phyloP scores from a whole-genome alignment of 1,139 yeast species.

The Protomyces lactucae-debilis region DNA sequence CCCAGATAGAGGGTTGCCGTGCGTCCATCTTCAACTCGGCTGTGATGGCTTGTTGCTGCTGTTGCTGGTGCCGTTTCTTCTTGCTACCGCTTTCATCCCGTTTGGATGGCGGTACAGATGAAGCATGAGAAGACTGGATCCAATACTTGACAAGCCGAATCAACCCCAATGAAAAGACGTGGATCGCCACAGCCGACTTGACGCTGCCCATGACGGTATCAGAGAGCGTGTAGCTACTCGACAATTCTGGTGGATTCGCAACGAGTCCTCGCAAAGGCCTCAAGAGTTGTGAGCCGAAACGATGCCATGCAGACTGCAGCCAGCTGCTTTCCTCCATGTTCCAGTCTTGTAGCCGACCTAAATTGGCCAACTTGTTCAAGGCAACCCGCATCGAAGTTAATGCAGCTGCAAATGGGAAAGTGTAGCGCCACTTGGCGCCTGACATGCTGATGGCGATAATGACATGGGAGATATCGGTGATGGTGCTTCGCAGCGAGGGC shows the following conservation, averaged over 20 bases:
- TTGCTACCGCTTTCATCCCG: not conserved
- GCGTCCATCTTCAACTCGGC: not conserved
- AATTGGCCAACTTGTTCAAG: not conserved
- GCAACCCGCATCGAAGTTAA: not conserved
- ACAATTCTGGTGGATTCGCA: not conserved
- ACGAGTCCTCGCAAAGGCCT: not conserved
- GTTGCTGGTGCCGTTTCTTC: not conserved
- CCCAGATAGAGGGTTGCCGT: constrained; percentile 7
- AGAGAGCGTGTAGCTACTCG: not conserved
- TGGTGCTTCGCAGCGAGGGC: constrained; percentile 14
- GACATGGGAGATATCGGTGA: constrained; percentile 14
- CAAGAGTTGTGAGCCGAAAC: not conserved
- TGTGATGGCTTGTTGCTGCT: not conserved
- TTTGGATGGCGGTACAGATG: not conserved
- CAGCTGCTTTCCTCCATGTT: not conserved
- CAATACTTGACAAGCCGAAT: constrained; percentile 8
- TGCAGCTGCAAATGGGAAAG: constrained; percentile 5
- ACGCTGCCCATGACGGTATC: constrained; percentile 1
- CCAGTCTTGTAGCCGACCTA: not conserved
- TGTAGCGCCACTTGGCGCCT: constrained; percentile 1
- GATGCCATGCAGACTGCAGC: not conserved
- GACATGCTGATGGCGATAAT: constrained; percentile 13
- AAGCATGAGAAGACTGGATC: not conserved
- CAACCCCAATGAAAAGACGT: constrained; percentile 4
- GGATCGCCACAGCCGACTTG: constrained; percentile 17